phyloP scores from a whole-genome alignment of 352 stramenopile species.

The Pythium aphanidermatum region DNA sequence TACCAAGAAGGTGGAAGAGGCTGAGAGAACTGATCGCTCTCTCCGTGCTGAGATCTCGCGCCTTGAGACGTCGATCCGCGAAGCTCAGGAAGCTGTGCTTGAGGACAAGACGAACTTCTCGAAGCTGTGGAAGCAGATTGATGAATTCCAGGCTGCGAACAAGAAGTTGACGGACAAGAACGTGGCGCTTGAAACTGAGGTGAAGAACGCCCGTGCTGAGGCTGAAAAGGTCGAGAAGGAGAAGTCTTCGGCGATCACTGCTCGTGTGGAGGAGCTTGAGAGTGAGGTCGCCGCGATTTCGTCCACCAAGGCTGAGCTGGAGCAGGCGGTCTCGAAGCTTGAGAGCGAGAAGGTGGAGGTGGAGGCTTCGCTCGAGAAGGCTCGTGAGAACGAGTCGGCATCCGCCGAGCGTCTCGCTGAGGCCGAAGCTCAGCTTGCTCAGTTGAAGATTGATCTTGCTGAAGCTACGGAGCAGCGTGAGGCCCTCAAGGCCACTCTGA shows the following conservation, averaged over 20 bases:
- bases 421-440: constrained; percentile 12
- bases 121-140: constrained; percentile 23
- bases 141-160: constrained; percentile 19
- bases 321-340: constrained; percentile 4
- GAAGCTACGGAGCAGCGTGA: constrained; percentile 17
- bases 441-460: constrained; percentile 10
- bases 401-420: constrained; percentile 7
- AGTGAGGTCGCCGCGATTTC: neutral
- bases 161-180: constrained; percentile 21
- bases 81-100: constrained; percentile 18
- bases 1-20: constrained; percentile 15
- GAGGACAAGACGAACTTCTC: constrained; percentile 21
- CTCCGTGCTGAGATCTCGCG: constrained; percentile 16
- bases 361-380: neutral
- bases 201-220: constrained; percentile 12
- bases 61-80: constrained; percentile 19
- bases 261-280: constrained; percentile 12
- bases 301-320: constrained; percentile 13
- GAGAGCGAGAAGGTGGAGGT: constrained; percentile 22
- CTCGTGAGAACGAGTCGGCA: constrained; percentile 2
- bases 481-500: constrained; percentile 17
- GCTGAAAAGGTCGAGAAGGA: constrained; percentile 21
- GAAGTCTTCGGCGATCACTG: neutral
- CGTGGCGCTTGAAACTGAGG: constrained; percentile 10
- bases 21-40: constrained; percentile 10